Base-by-base conservation (phyloP, 257 asterid species). In the Solanum etuberosum region DNA sequence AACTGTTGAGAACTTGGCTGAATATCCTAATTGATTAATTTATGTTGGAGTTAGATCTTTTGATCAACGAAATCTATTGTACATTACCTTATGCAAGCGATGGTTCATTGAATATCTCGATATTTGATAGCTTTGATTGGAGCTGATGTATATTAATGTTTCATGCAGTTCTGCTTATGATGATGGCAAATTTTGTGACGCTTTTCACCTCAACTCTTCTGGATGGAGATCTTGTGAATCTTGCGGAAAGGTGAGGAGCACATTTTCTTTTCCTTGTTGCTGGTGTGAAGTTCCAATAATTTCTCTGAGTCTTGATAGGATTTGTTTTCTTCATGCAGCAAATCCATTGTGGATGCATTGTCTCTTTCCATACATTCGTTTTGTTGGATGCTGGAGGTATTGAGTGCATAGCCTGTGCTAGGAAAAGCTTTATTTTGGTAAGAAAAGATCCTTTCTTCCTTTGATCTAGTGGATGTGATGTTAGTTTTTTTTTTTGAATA, bases 141-240 rank as follows among this genome's bases (percentile, higher is more conserved):
- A 77, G 25, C 71, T 89, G 84, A 88, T 87, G 88, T 85, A 83
- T 86, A 87, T 46, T 76, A 85, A 74, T 80, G 42, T 18, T 57
- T 48, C 29, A 31, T 21, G 74, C 86, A 97, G 99, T 87, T 88
- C 95, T 87, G 97, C 94, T 61, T 97, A 97, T 81, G 98, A 96
- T 90, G 98, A 96, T 48, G 99, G 98, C 57, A 97, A 93, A 59
- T 97, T 96, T 89, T 97, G 99, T 86, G 98, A 96, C 91, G 90
- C 95, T 16, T 97, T 96, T 92, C 99, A 97, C 92, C 83, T 92
- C 88, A 93, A 90, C 89, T 92, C 94, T 90, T 93, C 99, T 87
- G 99, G 99, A 88, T 97, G 99, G 99, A 97, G 99, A 90, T 94
- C 98, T 87, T 97, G 99, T 43, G 99, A 97, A 89, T 95, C 99